These are phyloP conservation scores for Polytolypa hystricis DNA, from an alignment of 2,329 filamentous ascomycete species.

Conservation along the genomic window DNA sequence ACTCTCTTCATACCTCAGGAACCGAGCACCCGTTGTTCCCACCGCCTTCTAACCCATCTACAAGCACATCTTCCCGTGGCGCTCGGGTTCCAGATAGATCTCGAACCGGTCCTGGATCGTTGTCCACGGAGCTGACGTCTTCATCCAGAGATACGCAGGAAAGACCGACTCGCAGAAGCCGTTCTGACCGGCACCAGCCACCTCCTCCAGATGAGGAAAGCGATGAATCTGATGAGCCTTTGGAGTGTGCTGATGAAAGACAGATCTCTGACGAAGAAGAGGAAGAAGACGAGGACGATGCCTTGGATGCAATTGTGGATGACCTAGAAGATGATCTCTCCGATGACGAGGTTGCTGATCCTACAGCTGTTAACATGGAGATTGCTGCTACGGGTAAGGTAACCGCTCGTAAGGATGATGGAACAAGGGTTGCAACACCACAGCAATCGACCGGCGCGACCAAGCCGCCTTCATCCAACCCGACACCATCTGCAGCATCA, in stretches of 20 bases:
- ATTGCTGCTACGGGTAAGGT: conserved; percentile 77
- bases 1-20: conserved; percentile 1
- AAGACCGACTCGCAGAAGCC: conserved; percentile 40
- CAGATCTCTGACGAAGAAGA: conserved; percentile 60
- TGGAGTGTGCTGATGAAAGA: conserved; percentile 90
- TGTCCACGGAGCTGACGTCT: conserved; percentile 16
- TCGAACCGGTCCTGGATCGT: not conserved
- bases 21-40: conserved; percentile 14
- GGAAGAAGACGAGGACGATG: conserved; percentile 42
- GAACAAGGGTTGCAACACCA: conserved; percentile 74
- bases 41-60: conserved; percentile 11
- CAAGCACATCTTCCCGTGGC: conserved; percentile 1
- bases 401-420: conserved; percentile 84
- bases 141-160: conserved; percentile 27
- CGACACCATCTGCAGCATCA: conserved; percentile 31
- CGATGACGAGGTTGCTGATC: conserved; percentile 63
- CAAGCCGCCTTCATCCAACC: conserved; percentile 29
- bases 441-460: conserved; percentile 46
- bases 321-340: conserved; percentile 77
- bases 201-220: conserved; percentile 47
- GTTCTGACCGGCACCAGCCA: conserved; percentile 51
- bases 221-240: conserved; percentile 54
- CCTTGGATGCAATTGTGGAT: conserved; percentile 79
- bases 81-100: conserved; percentile 5
- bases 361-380: conserved; percentile 84